Conservation (phyloP, 768 basidiomycete genomes). For the Porpolomopsis calyptriformis region DNA sequence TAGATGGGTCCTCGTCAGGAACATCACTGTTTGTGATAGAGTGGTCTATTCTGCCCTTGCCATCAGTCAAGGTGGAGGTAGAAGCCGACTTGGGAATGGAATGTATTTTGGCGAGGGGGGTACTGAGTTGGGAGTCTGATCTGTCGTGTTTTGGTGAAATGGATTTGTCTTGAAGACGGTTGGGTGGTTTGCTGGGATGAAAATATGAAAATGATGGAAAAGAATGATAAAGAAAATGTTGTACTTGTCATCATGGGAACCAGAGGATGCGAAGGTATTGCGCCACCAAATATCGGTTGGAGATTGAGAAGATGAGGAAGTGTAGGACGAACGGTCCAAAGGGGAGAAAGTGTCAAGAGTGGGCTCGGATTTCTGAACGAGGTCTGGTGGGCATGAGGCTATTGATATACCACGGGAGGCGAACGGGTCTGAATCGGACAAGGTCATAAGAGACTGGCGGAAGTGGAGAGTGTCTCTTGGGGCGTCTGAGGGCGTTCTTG, state of each 20-base stretch:
- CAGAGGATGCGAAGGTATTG: not conserved
- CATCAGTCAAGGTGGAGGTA: constrained; percentile 21
- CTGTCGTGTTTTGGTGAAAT: not conserved
- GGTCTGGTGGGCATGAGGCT: constrained; percentile 30
- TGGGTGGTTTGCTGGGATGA: no score
- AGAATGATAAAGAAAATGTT: no score
- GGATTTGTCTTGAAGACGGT: not conserved
- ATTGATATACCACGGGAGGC: constrained; percentile 37
- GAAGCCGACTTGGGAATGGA: constrained; percentile 11
- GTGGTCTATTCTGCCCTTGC: not conserved
- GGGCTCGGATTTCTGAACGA: constrained; percentile 33
- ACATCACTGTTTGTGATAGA: no score
- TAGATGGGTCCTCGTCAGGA: no score
- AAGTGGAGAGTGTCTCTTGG: constrained; percentile 18
- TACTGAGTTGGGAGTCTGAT: not conserved
- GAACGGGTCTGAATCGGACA: constrained; percentile 58
- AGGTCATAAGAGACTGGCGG: constrained; percentile 47
- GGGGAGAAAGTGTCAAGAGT: constrained; percentile 36
- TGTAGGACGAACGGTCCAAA: constrained; percentile 40
- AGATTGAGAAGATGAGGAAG: constrained; percentile 46
- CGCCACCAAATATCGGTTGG: constrained; percentile 19
- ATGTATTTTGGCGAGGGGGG: not conserved
- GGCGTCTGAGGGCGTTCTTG: constrained; percentile 44
- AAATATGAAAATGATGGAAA: no score
- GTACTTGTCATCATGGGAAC: not conserved